phyloP scores from a whole-genome alignment of 352 stramenopile species.

The Phytophthora aleatoria region DNA sequence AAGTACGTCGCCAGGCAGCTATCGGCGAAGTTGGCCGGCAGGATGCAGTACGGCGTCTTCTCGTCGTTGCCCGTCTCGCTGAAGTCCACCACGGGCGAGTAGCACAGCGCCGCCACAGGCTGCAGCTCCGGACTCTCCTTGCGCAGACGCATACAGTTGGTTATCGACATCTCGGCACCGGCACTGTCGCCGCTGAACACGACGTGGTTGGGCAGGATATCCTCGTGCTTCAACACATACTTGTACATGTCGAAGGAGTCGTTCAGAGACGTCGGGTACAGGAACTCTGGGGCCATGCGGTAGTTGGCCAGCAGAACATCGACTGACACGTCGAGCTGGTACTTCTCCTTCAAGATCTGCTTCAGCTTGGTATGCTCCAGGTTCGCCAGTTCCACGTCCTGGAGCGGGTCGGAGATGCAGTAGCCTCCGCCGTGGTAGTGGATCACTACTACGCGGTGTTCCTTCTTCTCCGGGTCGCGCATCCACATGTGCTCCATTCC shows the following conservation, averaged over 20 bases:
- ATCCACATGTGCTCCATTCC: constrained; percentile 50
- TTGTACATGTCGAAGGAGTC: constrained; percentile 51
- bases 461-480: constrained; percentile 23
- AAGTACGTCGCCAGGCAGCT: constrained; percentile 23
- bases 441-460: constrained; percentile 46
- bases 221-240: constrained; percentile 34
- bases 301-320: constrained; percentile 61
- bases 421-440: constrained; percentile 55
- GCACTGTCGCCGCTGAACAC: constrained; percentile 53
- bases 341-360: constrained; percentile 24
- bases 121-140: constrained; percentile 24
- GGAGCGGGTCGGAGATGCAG: constrained; percentile 36
- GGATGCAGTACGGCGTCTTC: constrained; percentile 30
- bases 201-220: constrained; percentile 33
- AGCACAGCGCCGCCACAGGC: constrained; percentile 26
- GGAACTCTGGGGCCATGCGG: constrained; percentile 48
- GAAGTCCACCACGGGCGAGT: constrained; percentile 32
- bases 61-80: constrained; percentile 22
- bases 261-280: constrained; percentile 44
- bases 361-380: constrained; percentile 27
- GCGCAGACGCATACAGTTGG: constrained; percentile 34
- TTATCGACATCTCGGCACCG: constrained; percentile 45
- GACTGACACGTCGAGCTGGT: constrained; percentile 30
- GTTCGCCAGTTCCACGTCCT: constrained; percentile 37
- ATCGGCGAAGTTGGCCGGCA: constrained; percentile 32